These are phyloP conservation scores for Colletotrichum paranaense DNA, from an alignment of 2,329 filamentous ascomycete species.

Conservation along the genomic window DNA sequence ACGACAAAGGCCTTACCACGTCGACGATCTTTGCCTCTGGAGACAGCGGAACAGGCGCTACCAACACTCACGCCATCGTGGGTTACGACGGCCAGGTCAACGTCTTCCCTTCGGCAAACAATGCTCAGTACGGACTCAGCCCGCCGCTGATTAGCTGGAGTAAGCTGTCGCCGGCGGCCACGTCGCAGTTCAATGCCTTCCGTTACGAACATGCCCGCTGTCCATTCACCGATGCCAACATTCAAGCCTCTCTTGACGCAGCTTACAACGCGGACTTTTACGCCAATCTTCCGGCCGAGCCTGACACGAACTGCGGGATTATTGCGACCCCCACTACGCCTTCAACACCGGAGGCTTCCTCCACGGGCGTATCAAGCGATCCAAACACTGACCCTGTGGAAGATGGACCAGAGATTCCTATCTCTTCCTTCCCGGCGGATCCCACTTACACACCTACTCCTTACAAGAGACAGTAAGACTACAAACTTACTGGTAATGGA, in stretches of 20 bases:
- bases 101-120: not conserved
- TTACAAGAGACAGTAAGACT: not conserved
- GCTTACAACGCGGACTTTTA: not conserved
- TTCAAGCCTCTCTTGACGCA: not conserved
- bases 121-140: not conserved
- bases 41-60: not conserved
- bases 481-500: not conserved
- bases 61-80: conserved; percentile 4
- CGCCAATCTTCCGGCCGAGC: not conserved
- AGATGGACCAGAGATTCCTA: not conserved
- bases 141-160: conserved; percentile 11
- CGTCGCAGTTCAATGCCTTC: not conserved
- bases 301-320: not conserved
- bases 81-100: not conserved
- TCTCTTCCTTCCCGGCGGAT: not conserved
- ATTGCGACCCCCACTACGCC: not conserved
- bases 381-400: not conserved
- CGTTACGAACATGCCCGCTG: not conserved
- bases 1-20: not conserved
- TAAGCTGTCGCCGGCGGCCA: not conserved
- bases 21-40: conserved; percentile 1
- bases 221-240: conserved; percentile 2
- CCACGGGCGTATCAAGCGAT: not conserved
- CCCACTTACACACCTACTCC: not conserved
- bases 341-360: not conserved